Conservation (phyloP, 192 early-diverging fungal species). For the Backusella liffmaniae region DNA sequence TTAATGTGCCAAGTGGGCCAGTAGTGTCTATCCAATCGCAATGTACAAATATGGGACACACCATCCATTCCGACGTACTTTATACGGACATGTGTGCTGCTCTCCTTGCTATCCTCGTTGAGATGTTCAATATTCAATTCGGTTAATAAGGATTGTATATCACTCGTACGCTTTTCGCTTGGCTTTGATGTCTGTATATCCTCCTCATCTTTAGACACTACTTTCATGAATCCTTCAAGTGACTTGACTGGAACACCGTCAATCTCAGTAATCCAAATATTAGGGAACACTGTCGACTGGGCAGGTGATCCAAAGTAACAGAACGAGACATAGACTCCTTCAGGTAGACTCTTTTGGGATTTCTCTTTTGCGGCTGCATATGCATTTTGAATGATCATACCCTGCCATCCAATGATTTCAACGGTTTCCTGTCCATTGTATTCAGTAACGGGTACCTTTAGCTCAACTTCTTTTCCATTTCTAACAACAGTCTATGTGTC, state of each 20-base stretch:
- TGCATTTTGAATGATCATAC: slow-evolving; percentile 72
- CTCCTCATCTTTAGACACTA: slow-evolving; percentile 38
- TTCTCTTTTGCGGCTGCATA: slow-evolving; percentile 66
- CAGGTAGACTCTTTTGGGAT: slow-evolving; percentile 52
- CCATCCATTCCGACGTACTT: slow-evolving; percentile 49
- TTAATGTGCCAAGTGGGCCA: slow-evolving; percentile 64
- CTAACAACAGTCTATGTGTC: slow-evolving; percentile 59
- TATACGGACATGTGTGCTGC: slow-evolving; percentile 42
- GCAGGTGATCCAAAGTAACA: slow-evolving; percentile 65
- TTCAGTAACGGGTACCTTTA: slow-evolving; percentile 64
- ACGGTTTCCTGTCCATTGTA: slow-evolving; percentile 53
- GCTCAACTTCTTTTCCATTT: slow-evolving; percentile 60
- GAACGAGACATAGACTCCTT: slow-evolving; percentile 60
- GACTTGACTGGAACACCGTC: slow-evolving; percentile 53
- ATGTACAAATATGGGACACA: slow-evolving; percentile 60
- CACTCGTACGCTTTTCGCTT: neutral
- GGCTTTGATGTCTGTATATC: neutral
- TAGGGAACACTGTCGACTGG: slow-evolving; percentile 46
- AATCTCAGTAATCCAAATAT: slow-evolving; percentile 76
- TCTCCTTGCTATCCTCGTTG: slow-evolving; percentile 33
- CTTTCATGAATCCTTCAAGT: slow-evolving; percentile 60
- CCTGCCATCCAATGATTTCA: slow-evolving; percentile 81
- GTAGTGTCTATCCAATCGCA: slow-evolving; percentile 70
- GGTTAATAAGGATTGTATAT: neutral
- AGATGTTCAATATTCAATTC: neutral